Evolutionary conservation across 306 rosid genomes (phyloP), one percentile per base, ranked within the genome.

Genomic region (Luffa acutangula): DNA sequence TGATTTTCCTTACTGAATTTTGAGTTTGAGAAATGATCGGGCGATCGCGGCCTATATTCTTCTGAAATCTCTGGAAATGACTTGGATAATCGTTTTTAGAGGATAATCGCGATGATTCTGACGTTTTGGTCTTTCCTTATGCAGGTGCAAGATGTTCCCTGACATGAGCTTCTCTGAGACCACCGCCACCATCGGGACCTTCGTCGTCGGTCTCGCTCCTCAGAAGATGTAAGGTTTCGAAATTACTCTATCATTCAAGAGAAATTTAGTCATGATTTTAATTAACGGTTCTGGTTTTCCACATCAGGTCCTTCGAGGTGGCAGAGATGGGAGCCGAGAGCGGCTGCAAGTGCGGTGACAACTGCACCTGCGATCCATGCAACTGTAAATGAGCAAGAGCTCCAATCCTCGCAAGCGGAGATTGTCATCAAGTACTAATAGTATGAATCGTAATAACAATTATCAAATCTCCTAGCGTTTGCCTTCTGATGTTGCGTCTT

Each of bases 361-460:
- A 85, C 88, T 90, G 94, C 89, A 79, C 79, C 43, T 90, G 94
- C 78, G 72, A 88, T 58, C 90, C 92, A 6, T 90, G 94, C 87
- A 88, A 21, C 60, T 93, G 98, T 70, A 82, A 91, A 78, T 91
- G 93, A 90, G 65, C 9, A 13, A 8, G 12, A 1, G 7, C 59
- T 43, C 49, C 3, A 72, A 45, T 13, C 77, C 4, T 21, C 41
- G 53, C 11, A 7, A 13, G 18, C 54, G 37, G 57, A 46, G 58
- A 25, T 36, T 1, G 6, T 72, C 13, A 11, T 46, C 41, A 36
- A 42, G 37, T 43, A n/a, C 9, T 0, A 42, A 69, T 41, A 71
- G 76, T 20, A 71, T 36, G 42, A 11, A 11, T 71, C n/a, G 6
- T 72, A 31, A 72, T 73, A 70, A 70, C 37, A 73, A 73, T 31